These are phyloP conservation scores for Fusarium subglutinans DNA, from an alignment of 2,329 filamentous ascomycete genomes.

Conservation along the genomic window DNA sequence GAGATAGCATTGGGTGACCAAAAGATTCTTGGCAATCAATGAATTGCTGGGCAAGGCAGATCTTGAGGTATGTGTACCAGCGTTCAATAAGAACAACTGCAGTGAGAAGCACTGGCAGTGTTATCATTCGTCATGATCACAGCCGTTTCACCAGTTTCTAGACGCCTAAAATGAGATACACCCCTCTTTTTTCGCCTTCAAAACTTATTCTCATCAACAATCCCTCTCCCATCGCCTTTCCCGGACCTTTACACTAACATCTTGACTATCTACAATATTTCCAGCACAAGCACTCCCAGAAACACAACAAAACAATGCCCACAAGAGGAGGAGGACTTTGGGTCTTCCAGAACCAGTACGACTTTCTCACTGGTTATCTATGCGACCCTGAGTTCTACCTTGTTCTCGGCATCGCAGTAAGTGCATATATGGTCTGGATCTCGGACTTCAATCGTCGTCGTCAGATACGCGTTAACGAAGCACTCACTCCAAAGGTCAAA, in stretches of 20 bases:
- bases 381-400: neutral
- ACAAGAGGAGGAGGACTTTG: neutral
- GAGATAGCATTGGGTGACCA: neutral
- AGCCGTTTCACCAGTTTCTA: neutral
- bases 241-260: accelerated
- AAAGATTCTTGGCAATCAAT: accelerated
- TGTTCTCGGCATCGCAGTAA: neutral
- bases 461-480: neutral
- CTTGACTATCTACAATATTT: neutral
- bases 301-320: neutral
- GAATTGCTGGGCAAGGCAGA: neutral
- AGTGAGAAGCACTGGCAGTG: neutral
- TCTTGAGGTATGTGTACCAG: neutral
- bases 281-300: neutral
- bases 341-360: neutral
- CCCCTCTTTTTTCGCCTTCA: neutral
- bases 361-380: neutral
- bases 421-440: neutral
- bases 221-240: neutral
- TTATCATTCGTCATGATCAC: neutral
- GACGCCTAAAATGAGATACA: neutral
- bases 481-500: neutral
- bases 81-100: neutral
- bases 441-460: accelerated
- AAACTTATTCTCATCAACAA: accelerated